Base-by-base conservation (phyloP, 352 stramenopile genomes). In the Phytophthora pisi region DNA sequence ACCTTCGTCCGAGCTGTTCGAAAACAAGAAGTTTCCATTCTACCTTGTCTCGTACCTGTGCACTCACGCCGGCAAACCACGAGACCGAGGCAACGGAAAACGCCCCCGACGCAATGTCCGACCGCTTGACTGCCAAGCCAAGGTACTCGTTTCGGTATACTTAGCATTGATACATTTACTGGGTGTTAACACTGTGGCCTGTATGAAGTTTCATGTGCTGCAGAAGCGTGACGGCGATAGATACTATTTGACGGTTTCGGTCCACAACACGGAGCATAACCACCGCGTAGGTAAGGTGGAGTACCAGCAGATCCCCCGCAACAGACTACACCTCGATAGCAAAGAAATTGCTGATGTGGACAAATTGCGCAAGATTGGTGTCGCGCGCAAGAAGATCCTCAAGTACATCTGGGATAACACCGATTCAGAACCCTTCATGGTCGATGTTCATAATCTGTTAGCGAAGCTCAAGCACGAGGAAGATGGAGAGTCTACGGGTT, bases 361-460 rank as follows among this genome's bases (percentile, higher is more conserved):
- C 15, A 63, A 7, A 4, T 42, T 55, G 56, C 45, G 47, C 15
- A 13, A 31, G 11, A 50, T 18, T 8, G 45, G 45, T 3, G n/a
- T 50, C 8, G 16, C 46, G 1, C 38, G 58, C 1, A 53, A 58
- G 30, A 58, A 46, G 7, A 65, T 54, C 20, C 13, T 65, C 4
- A 18, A 36, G 36, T 65, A 47, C 18, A 58, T 58, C 4, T 58
- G 36, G 49, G 36, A 65, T 5, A 46, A 58, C 13, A 58, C 36
- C 2, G 16, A 31, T 8, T n/a, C 5, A 3, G 58, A 45, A 15
- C 49, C 49, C 0, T 4, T 3, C 3, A 57, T 64, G 57, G 7
- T 43, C 2, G 8, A 15, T 24, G 28, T 62, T 3, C 46, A 56
- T 10, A 64, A 64, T 20, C 30, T 55, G 0, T 9, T 63, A 0